These are phyloP conservation scores for Rutstroemia sp. DNA, from an alignment of 2,329 filamentous ascomycete genomes.

Conservation along the genomic window DNA sequence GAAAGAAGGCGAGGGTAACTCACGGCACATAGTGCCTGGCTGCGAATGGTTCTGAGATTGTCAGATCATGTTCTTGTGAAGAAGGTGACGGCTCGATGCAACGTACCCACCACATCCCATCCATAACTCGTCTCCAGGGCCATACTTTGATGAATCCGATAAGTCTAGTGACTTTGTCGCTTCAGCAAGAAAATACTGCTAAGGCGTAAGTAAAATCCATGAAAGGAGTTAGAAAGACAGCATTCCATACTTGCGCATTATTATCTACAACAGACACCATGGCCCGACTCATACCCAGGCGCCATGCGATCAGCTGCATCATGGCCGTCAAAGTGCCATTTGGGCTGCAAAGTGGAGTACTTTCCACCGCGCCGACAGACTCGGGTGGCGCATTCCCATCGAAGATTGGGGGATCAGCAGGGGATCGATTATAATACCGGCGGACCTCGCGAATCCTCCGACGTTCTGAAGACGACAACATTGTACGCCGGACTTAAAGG, in stretches of 20 bases:
- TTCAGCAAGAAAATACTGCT: conserved; percentile 42
- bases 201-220: background rate
- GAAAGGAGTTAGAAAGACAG: background rate
- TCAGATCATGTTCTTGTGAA: background rate
- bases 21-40: conserved; percentile 12
- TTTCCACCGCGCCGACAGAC: background rate
- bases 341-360: conserved; percentile 14
- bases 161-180: conserved; percentile 35
- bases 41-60: conserved; percentile 5
- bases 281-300: conserved; percentile 36
- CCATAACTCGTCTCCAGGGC: conserved; percentile 10
- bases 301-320: conserved; percentile 40
- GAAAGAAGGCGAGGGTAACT: background rate
- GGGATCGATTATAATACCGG: conserved; percentile 6
- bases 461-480: conserved; percentile 4
- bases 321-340: conserved; percentile 36
- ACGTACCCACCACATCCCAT: conserved; percentile 11
- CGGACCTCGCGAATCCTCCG: conserved; percentile 7
- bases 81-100: background rate
- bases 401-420: background rate
- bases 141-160: conserved; percentile 9
- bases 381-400: background rate
- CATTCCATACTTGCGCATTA: conserved; percentile 9
- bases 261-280: conserved; percentile 39
- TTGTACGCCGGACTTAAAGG: background rate